Conservation (phyloP, 164 flowering plant species). For the Cinnamomum chago region DNA sequence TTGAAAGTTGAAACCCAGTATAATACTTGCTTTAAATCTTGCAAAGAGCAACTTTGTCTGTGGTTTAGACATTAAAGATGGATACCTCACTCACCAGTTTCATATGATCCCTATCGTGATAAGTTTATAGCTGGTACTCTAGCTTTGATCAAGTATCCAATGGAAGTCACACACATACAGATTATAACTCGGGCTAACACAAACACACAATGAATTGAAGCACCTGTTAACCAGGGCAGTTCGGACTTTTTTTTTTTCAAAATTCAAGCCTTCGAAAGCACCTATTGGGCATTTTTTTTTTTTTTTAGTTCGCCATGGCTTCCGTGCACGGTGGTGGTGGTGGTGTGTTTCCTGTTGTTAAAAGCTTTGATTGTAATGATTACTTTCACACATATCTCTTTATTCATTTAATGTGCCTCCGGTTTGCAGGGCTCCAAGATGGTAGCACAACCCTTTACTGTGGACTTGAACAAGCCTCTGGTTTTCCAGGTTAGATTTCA, state of each 20-base stretch:
- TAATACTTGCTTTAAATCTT: not conserved
- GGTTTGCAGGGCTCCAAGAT: conserved; percentile 27
- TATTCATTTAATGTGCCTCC: not conserved
- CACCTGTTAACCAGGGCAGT: no score
- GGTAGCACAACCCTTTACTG: conserved; percentile 73
- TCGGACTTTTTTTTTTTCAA: no score
- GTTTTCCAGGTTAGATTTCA: conserved; percentile 71
- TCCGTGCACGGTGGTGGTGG: no score
- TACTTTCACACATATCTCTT: not conserved
- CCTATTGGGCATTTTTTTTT: not conserved
- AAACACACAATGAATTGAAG: no score
- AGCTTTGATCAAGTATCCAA: no score
- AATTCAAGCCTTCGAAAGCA: not conserved
- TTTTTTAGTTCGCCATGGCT: not conserved
- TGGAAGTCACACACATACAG: no score
- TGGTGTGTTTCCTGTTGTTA: not conserved
- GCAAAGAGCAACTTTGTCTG: not conserved
- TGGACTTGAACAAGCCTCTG: conserved; percentile 85
- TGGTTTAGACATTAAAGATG: no score
- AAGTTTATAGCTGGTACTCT: no score
- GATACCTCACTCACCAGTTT: no score
- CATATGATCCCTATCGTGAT: no score
- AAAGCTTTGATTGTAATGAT: not conserved
- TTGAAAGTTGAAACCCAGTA: no score
- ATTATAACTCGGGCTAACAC: no score